These are phyloP conservation scores for Xylaria scruposa DNA, from an alignment of 495 filamentous ascomycete genomes.

Conservation along the genomic window DNA sequence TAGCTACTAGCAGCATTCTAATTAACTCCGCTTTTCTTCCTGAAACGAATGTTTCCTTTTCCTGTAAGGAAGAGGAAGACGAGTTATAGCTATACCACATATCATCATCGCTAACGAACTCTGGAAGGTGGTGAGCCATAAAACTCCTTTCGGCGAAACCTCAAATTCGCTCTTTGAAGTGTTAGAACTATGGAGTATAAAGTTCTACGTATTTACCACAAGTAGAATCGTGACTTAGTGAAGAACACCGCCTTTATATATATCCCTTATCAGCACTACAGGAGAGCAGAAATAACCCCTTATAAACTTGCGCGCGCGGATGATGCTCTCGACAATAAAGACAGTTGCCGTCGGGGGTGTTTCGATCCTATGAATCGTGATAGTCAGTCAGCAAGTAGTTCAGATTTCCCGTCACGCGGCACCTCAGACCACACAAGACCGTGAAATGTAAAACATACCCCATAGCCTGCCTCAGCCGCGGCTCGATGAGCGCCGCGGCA, in stretches of 20 bases:
- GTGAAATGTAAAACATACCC: not conserved
- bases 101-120: not conserved
- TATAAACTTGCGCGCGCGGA: not conserved
- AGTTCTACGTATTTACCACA: not conserved
- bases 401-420: not conserved
- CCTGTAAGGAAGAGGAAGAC: not conserved
- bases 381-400: not conserved
- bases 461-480: slow-evolving; percentile 1
- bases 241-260: not conserved
- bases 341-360: not conserved
- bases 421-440: not conserved
- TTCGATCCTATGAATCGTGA: not conserved
- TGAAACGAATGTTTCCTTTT: not conserved
- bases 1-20: not conserved
- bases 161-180: not conserved
- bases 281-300: not conserved
- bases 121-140: not conserved
- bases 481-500: slow-evolving; percentile 12
- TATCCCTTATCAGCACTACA: not conserved
- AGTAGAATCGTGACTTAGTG: not conserved
- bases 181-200: not conserved
- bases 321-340: not conserved
- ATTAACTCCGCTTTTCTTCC: not conserved
- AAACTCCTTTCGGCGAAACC: not conserved
- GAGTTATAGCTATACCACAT: not conserved